These are phyloP conservation scores for Leishmania mexicana DNA, from an alignment of 208 protist genomes.

Conservation along the genomic window DNA sequence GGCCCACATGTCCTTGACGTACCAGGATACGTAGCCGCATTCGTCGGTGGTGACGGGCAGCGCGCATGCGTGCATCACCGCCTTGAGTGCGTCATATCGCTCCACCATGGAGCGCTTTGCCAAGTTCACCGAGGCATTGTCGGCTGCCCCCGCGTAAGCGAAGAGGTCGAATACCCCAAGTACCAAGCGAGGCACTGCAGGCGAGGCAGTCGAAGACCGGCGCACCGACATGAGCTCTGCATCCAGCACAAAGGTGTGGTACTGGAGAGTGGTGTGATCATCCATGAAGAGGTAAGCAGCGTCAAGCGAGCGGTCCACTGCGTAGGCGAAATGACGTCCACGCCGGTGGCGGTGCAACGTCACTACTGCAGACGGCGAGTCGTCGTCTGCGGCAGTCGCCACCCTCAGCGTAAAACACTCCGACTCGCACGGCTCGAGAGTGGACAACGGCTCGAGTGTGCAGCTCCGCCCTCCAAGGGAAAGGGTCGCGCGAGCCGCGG, in stretches of 20 bases:
- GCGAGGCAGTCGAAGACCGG: not conserved
- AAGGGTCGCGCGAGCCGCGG: not conserved
- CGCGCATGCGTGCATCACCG: constrained; percentile 30
- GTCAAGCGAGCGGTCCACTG: constrained; percentile 64
- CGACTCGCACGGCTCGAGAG: not conserved
- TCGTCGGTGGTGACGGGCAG: not conserved
- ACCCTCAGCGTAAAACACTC: constrained; percentile 9
- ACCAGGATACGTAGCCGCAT: constrained; percentile 32
- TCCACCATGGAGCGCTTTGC: constrained; percentile 34
- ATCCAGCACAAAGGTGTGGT: constrained; percentile 52
- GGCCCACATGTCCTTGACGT: constrained; percentile 72
- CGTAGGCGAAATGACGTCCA: constrained; percentile 38
- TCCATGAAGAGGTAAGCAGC: constrained; percentile 58
- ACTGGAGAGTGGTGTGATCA: constrained; percentile 18
- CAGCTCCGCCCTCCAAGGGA: not conserved
- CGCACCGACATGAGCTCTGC: constrained; percentile 62
- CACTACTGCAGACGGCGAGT: not conserved
- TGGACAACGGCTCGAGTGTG: not conserved
- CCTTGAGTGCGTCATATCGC: constrained; percentile 43
- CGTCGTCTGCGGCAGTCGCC: not conserved
- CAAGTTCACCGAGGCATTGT: constrained; percentile 10
- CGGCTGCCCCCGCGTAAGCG: constrained; percentile 23
- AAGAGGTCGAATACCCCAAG: constrained; percentile 70
- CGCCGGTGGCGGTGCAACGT: constrained; percentile 11
- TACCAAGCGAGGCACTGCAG: constrained; percentile 12